phyloP scores from a whole-genome alignment of 176 grass and related monocot genomes.

The Avena eriantha region DNA sequence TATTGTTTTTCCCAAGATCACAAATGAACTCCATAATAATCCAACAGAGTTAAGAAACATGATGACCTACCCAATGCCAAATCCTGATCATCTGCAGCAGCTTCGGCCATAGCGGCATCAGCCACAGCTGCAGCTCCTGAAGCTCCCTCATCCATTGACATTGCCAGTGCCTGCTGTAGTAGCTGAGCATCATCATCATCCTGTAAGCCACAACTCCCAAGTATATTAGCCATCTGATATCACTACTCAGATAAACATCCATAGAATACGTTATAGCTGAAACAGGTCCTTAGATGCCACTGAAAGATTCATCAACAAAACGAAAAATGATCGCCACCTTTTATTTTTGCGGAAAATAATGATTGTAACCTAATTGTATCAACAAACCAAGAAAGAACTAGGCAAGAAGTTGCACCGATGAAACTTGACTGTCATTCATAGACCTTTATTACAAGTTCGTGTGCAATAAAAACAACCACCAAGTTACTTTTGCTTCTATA shows the following conservation, averaged over 20 bases:
- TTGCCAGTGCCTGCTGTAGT: constrained; percentile 85
- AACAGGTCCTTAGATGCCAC: neutral
- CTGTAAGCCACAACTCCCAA: constrained; percentile 45
- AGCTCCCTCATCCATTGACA: constrained; percentile 82
- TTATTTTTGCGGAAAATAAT: neutral
- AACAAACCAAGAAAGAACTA: neutral
- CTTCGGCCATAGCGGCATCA: constrained; percentile 72
- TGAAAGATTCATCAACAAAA: neutral
- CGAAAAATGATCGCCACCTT: neutral
- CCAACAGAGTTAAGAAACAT: neutral
- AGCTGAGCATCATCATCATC: constrained; percentile 72
- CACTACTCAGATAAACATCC: constrained; percentile 21
- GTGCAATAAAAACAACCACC: constrained; percentile 20
- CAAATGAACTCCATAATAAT: neutral
- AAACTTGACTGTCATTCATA: neutral
- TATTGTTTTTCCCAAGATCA: neutral
- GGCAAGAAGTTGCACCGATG: neutral
- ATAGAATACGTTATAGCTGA: neutral
- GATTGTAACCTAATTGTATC: neutral
- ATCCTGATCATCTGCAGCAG: constrained; percentile 73
- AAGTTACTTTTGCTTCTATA: neutral
- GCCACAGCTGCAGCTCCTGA: constrained; percentile 51
- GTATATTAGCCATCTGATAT: constrained; percentile 34
- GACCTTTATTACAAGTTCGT: neutral
- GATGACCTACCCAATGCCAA: constrained; percentile 74